Evolutionary conservation across 805 yeast species (phyloP).

Genomic region (Saturnispora gosingensis): DNA sequence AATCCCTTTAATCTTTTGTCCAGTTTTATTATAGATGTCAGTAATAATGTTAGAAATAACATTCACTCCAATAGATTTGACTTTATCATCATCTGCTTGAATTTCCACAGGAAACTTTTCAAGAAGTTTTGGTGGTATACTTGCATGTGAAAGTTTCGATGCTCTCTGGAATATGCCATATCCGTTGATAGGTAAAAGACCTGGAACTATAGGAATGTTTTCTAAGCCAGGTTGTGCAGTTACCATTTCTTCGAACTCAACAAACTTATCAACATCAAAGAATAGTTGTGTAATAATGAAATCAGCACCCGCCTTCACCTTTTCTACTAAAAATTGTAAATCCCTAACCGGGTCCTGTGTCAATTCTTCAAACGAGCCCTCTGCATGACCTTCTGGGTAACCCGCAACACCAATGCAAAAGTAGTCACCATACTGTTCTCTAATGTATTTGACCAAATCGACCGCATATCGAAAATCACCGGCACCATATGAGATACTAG

Average conservation of each 20-base stretch:
- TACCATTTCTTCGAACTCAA: constrained; percentile 50
- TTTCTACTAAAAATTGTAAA: constrained; percentile 71
- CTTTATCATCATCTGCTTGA: constrained; percentile 67
- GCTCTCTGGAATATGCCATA: constrained; percentile 77
- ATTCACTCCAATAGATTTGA: constrained; percentile 76
- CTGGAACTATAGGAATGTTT: constrained; percentile 63
- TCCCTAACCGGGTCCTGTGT: constrained; percentile 62
- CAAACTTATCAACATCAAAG: constrained; percentile 73
- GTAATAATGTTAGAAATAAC: constrained; percentile 56
- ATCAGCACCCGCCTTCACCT: constrained; percentile 90
- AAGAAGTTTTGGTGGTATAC: constrained; percentile 53
- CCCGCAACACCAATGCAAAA: constrained; percentile 97
- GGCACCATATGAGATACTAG: constrained; percentile 37
- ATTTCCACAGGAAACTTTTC: constrained; percentile 47
- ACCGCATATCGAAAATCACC: constrained; percentile 66
- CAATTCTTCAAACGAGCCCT: constrained; percentile 56
- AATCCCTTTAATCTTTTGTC: constrained; percentile 62
- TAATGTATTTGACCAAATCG: constrained; percentile 79
- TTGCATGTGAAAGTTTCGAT: constrained; percentile 79
- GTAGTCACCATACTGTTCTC: constrained; percentile 58
- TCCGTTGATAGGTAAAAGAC: constrained; percentile 86
- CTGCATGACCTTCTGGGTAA: constrained; percentile 96
- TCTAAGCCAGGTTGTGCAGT: constrained; percentile 31
- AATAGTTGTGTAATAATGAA: constrained; percentile 87
- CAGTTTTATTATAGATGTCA: constrained; percentile 42